Percentiles rank a stretch among this genome's conserved stretches.
These are phyloP conservation scores for Leccinum barrowsii DNA, from an alignment of 768 basidiomycete genomes.

Conservation along the genomic window DNA sequence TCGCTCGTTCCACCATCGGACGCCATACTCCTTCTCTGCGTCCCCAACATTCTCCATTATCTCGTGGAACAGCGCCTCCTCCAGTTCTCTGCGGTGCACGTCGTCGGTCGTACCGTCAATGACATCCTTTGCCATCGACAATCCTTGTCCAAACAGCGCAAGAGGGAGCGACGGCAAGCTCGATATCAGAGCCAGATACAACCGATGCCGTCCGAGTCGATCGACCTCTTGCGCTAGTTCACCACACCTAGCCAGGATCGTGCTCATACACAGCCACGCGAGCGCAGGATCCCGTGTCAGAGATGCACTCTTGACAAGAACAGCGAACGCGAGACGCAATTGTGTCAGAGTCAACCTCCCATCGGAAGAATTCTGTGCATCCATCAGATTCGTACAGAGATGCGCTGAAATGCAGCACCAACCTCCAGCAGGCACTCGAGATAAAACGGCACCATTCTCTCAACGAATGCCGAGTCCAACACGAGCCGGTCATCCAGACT, in stretches of 20 bases:
- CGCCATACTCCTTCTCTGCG: conserved; percentile 59
- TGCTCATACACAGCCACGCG: conserved; percentile 67
- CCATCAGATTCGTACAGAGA: not conserved
- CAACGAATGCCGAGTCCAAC: conserved; percentile 39
- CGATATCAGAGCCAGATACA: conserved; percentile 65
- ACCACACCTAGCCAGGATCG: conserved; percentile 48
- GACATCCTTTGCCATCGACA: conserved; percentile 44
- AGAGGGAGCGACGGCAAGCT: conserved; percentile 61
- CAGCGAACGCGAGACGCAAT: conserved; percentile 70
- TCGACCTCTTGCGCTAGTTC: conserved; percentile 17
- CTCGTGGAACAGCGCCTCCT: conserved; percentile 58
- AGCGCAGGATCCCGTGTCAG: conserved; percentile 43
- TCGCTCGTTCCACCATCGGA: conserved; percentile 72
- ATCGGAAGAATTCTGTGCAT: conserved; percentile 56
- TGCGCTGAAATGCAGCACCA: conserved; percentile 13
- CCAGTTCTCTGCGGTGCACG: conserved; percentile 41
- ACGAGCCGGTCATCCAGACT: conserved; percentile 5
- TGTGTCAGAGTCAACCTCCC: conserved; percentile 60
- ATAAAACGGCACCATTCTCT: conserved; percentile 72
- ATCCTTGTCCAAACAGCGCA: conserved; percentile 48
- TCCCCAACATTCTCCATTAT: conserved; percentile 65
- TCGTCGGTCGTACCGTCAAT: conserved; percentile 32
- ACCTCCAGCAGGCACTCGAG: conserved; percentile 69
- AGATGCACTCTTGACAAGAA: conserved; percentile 59
- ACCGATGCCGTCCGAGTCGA: conserved; percentile 47